Base-by-base conservation (phyloP, 495 filamentous ascomycete genomes). In the Penicillium fimorum region DNA sequence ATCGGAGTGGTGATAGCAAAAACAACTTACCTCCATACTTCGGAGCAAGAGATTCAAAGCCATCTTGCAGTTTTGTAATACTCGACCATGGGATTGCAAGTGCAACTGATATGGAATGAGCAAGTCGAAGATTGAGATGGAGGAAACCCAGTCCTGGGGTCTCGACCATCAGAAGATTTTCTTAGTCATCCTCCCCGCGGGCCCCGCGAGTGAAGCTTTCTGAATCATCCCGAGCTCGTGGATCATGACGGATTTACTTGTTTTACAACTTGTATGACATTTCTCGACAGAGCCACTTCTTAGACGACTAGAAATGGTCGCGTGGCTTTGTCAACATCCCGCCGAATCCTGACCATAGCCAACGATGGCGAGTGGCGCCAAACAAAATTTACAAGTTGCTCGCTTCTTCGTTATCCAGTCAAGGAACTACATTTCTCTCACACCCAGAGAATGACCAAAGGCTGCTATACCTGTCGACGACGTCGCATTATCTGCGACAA, bases 401-500 rank as follows among this genome's bases (percentile, higher is more conserved):
- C 58, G 61, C 27, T 38, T 59, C 50, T 40, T 54, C 50, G 51
- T 48, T 61, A 48, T 52, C 38, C 32, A 50, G 20, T 51, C 45
- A 47, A 55, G 45, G 53, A 55, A 53, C 50, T n/a, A 53, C 60
- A 32, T 55, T 56, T 53, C 18, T 46, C 56, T 48, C 29, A 18
- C 24, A n/a, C 25, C 20, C 22, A 47, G 58, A 69, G 56, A 64
- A 79, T 79, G 76, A 72, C 70, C 42, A 77, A 78, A 68, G 76
- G 75, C 54, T 78, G 76, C 49, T 79, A 79, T 63, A 79, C 75
- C 52, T 79, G 76, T 58, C 76, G 76, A 53, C 76, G 76, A 53
- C 73, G 76, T 52, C 76, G 76, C 68, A 77, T 79, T 30, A 73
- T 76, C 44, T 86, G 83, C 71, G 82, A 84, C 61, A 87, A 86